Conservation (phyloP, 768 basidiomycete genomes). For the Pholiota microspora region DNA sequence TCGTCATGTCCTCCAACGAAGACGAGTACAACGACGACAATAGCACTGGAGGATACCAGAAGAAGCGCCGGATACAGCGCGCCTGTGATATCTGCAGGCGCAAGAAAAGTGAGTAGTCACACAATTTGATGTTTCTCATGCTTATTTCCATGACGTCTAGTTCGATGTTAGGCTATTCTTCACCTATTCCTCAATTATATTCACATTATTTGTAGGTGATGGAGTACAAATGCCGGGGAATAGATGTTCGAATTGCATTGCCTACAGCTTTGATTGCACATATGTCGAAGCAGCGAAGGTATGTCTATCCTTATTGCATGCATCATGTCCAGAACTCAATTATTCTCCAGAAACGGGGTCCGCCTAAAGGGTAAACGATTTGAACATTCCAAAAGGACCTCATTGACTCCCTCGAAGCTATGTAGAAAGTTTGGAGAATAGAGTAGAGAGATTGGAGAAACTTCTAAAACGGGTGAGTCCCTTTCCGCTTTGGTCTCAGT, state of each 20-base stretch:
- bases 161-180: constrained; percentile 48
- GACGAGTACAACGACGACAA: constrained; percentile 57
- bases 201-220: constrained; percentile 44
- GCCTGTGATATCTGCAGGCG: constrained; percentile 83
- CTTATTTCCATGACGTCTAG: constrained; percentile 29
- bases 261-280: constrained; percentile 63
- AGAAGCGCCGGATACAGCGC: constrained; percentile 72
- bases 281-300: constrained; percentile 73
- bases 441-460: constrained; percentile 60
- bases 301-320: constrained; percentile 20
- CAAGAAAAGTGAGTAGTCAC: constrained; percentile 65
- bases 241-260: constrained; percentile 65
- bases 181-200: not conserved
- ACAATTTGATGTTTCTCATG: constrained; percentile 7
- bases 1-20: constrained; percentile 58
- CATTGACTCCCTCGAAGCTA: constrained; percentile 33
- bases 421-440: constrained; percentile 60
- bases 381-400: not conserved
- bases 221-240: constrained; percentile 69
- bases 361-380: constrained; percentile 51
- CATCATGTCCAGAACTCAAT: constrained; percentile 2
- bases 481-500: not conserved
- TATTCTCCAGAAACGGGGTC: constrained; percentile 49
- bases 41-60: constrained; percentile 31
- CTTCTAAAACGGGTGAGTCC: constrained; percentile 42